Evolutionary conservation across 1,284 basidiomycete species (phyloP).

Genomic region (Cutaneotrichosporon curvatum): DNA sequence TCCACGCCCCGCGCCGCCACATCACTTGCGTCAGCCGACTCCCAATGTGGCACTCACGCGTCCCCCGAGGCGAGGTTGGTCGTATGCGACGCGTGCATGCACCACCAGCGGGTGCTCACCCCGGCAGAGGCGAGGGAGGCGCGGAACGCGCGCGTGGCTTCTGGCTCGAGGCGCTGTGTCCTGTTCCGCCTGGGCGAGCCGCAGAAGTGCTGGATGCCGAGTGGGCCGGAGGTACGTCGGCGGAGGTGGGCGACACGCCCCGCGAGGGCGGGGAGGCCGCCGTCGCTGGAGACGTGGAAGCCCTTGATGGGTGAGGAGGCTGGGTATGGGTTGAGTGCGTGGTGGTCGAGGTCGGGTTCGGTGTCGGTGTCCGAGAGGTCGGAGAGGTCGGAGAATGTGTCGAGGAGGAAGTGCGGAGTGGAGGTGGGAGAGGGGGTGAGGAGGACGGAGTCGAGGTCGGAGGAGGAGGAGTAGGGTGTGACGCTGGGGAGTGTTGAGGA

Average conservation of each 20-base stretch:
- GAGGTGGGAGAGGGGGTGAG: too few species aligned
- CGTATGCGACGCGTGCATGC: conserved; percentile 12
- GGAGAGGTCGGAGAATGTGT: too few species aligned
- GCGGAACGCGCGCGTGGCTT: neutral
- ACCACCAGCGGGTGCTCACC: conserved; percentile 1
- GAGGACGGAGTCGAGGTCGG: too few species aligned
- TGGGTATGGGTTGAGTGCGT: neutral
- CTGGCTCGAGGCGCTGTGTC: neutral
- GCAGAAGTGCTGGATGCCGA: conserved; percentile 6
- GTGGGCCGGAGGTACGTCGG: neutral
- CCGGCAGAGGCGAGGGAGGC: neutral
- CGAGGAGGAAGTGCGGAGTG: too few species aligned
- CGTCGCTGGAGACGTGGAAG: conserved; percentile 11
- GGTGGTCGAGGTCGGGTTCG: neutral
- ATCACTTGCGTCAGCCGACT: neutral
- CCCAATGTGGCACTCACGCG: neutral
- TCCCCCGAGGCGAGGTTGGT: conserved; percentile 7
- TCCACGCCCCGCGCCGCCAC: neutral
- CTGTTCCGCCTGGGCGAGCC: conserved; percentile 1
- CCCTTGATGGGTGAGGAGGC: conserved; percentile 9
- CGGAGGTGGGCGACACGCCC: neutral
- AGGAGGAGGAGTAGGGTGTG: too few species aligned
- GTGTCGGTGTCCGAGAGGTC: too few species aligned
- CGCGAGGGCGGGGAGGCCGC: neutral
- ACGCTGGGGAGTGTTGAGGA: too few species aligned